Conservation (phyloP, 2,329 filamentous ascomycete genomes). For the Ilyonectria robusta region DNA sequence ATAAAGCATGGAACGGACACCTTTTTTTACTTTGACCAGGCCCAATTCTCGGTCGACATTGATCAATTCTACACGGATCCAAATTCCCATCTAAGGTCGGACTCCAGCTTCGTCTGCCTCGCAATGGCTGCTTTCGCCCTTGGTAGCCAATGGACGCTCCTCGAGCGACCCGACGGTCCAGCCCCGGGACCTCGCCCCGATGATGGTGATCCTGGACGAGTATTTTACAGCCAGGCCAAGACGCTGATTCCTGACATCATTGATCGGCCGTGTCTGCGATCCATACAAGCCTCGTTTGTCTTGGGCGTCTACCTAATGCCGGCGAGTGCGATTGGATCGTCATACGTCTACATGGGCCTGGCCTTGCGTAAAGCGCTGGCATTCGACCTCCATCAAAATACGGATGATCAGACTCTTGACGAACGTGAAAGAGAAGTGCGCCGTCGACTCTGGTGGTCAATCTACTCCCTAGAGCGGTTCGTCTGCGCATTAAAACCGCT, state of each 20-base stretch:
- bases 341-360: conserved; percentile 51
- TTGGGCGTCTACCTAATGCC: conserved; percentile 55
- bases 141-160: conserved; percentile 53
- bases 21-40: conserved; percentile 52
- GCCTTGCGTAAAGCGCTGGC: conserved; percentile 49
- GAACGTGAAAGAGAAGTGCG: conserved; percentile 44
- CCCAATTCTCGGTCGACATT: conserved; percentile 42
- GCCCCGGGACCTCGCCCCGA: conserved; percentile 5
- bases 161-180: conserved; percentile 44
- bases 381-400: conserved; percentile 46
- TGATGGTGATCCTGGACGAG: conserved; percentile 46
- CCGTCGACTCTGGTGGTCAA: conserved; percentile 48
- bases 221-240: conserved; percentile 50
- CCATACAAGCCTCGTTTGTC: conserved; percentile 52
- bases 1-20: conserved; percentile 46
- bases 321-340: conserved; percentile 51
- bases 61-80: conserved; percentile 45
- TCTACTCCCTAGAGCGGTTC: conserved; percentile 50
- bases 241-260: conserved; percentile 52
- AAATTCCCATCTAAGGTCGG: conserved; percentile 36
- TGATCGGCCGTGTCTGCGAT: conserved; percentile 49
- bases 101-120: conserved; percentile 47
- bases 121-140: conserved; percentile 48
- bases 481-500: no score
- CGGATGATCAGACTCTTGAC: conserved; percentile 41